These are phyloP conservation scores for Hanseniaspora guilliermondii DNA, from an alignment of 805 yeast species.

Conservation along the genomic window DNA sequence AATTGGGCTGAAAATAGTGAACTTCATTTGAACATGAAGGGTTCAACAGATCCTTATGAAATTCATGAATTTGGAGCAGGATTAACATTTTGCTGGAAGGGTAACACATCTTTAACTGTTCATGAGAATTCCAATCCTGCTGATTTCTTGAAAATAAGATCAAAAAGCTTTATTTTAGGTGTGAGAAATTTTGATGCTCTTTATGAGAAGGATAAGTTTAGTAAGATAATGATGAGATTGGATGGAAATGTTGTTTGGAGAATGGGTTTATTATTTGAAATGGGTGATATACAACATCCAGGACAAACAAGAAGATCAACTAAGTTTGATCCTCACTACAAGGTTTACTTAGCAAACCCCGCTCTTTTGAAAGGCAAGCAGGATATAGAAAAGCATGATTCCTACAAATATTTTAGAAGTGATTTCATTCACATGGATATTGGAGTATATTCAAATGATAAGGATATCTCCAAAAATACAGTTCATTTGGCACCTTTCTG, in stretches of 20 bases:
- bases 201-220: constrained; percentile 18
- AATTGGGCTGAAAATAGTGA: constrained; percentile 36
- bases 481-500: constrained; percentile 63
- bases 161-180: constrained; percentile 45
- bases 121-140: constrained; percentile 40
- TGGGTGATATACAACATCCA: constrained; percentile 34
- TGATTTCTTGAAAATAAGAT: constrained; percentile 41
- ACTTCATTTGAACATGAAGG: constrained; percentile 50
- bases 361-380: constrained; percentile 28
- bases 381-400: constrained; percentile 37
- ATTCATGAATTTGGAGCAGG: constrained; percentile 49
- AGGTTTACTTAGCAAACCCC: constrained; percentile 50
- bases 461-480: constrained; percentile 41
- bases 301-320: constrained; percentile 34
- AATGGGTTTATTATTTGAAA: constrained; percentile 61
- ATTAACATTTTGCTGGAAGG: constrained; percentile 51
- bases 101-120: constrained; percentile 37
- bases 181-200: constrained; percentile 34
- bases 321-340: constrained; percentile 50
- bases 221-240: constrained; percentile 47
- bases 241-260: constrained; percentile 65
- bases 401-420: constrained; percentile 49
- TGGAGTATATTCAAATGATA: constrained; percentile 27
- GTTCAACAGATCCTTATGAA: constrained; percentile 47
- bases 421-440: constrained; percentile 48